Percentiles rank a stretch among this genome's conserved stretches.
These are phyloP conservation scores for Hygrocybe coccinea DNA, from an alignment of 768 basidiomycete genomes.

Conservation along the genomic window DNA sequence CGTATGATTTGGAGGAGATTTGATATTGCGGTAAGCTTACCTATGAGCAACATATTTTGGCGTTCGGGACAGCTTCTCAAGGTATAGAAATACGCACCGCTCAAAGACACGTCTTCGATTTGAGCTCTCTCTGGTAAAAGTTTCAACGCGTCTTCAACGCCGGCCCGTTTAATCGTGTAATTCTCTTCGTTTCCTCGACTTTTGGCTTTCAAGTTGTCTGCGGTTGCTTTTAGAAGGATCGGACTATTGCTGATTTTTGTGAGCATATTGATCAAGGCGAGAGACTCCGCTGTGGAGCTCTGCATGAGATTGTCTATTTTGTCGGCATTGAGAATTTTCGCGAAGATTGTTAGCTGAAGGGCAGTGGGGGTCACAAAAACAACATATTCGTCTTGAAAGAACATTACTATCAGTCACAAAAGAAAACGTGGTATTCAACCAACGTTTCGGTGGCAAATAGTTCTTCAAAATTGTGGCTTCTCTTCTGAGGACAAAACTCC, in stretches of 20 bases:
- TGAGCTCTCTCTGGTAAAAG: constrained; percentile 56
- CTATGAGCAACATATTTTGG: constrained; percentile 35
- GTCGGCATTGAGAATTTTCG: constrained; percentile 66
- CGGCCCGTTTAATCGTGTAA: constrained; percentile 38
- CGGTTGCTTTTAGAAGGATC: constrained; percentile 74
- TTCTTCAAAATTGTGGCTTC: constrained; percentile 78
- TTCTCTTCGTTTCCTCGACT: constrained; percentile 37
- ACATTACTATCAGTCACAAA: not conserved
- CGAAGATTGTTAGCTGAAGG: constrained; percentile 79
- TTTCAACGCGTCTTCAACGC: constrained; percentile 54
- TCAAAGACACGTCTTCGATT: constrained; percentile 70
- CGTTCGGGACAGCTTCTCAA: not conserved
- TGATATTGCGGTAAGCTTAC: constrained; percentile 67
- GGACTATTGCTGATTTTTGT: constrained; percentile 94
- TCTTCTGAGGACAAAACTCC: constrained; percentile 86
- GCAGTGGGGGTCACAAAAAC: constrained; percentile 87
- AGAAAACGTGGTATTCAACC: constrained; percentile 20
- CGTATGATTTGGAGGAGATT: constrained; percentile 57
- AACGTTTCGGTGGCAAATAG: constrained; percentile 89
- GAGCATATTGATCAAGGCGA: constrained; percentile 73
- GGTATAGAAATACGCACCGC: constrained; percentile 49
- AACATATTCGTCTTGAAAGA: constrained; percentile 83
- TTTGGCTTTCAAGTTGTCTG: constrained; percentile 50
- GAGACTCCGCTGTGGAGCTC: constrained; percentile 68
- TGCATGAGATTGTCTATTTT: constrained; percentile 64